A percentile compares a stretch with the other conserved stretches of the same genome.
These are phyloP conservation scores for Eutypa lata DNA, from an alignment of 2,329 filamentous ascomycete genomes.

Conservation along the genomic window DNA sequence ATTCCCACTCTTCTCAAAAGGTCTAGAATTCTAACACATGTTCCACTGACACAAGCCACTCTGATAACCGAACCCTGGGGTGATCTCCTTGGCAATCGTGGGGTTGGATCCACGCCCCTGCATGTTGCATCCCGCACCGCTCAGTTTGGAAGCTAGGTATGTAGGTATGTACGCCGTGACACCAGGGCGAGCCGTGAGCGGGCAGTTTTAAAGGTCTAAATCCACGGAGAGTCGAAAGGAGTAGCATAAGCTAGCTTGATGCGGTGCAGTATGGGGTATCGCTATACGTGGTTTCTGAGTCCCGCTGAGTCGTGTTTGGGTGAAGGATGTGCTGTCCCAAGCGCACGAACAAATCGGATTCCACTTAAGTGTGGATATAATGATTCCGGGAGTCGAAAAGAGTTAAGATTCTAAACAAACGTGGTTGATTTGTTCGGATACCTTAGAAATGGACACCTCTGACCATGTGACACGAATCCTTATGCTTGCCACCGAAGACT, in stretches of 20 bases:
- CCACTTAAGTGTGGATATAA: background rate
- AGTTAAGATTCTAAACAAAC: too few relatives aligned
- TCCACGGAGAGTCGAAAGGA: background rate
- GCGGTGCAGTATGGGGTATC: background rate
- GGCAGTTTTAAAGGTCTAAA: background rate
- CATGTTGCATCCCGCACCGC: background rate
- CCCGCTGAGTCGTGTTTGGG: background rate
- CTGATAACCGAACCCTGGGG: background rate
- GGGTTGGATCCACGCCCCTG: constrained; percentile 1
- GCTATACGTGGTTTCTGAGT: background rate
- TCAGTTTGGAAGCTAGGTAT: background rate
- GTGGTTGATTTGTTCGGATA: background rate
- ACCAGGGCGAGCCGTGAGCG: background rate
- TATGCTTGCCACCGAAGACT: background rate
- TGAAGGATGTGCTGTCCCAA: background rate
- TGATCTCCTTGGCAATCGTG: constrained; percentile 1
- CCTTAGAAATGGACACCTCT: background rate
- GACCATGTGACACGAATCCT: background rate
- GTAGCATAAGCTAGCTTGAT: background rate
- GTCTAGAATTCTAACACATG: background rate
- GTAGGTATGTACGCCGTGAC: background rate
- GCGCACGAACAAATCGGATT: background rate
- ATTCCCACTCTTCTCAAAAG: background rate
- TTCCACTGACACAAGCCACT: background rate
- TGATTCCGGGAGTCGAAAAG: background rate